These are phyloP conservation scores for Tuber umbilicatum DNA, from an alignment of 495 filamentous ascomycete species.

Conservation along the genomic window DNA sequence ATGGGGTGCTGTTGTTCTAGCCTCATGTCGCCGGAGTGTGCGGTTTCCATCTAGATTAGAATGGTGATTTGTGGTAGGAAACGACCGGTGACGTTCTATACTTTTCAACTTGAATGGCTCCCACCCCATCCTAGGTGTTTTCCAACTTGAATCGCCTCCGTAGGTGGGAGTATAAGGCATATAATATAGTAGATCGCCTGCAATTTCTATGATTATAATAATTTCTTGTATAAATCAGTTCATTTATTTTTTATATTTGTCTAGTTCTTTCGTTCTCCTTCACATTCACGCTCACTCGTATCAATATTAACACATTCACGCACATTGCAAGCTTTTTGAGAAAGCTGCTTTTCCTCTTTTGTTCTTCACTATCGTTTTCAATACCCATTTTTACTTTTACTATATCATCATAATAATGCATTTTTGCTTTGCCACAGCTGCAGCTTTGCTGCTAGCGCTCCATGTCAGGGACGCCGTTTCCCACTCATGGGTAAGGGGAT, in stretches of 20 bases:
- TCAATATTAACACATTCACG: neutral
- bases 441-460: neutral
- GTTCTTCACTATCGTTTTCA: neutral
- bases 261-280: neutral
- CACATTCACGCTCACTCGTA: neutral
- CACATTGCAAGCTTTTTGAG: neutral
- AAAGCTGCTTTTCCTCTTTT: neutral
- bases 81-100: neutral
- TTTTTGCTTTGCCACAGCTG: neutral
- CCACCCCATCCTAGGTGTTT: neutral
- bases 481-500: neutral
- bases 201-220: neutral
- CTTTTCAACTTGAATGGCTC: neutral
- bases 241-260: neutral
- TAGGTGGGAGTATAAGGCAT: neutral
- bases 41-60: neutral
- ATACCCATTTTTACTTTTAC: neutral
- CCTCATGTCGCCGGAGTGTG: neutral
- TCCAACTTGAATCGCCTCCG: neutral
- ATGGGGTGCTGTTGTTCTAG: neutral
- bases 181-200: neutral
- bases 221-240: neutral
- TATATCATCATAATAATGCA: neutral
- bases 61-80: neutral
- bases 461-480: neutral